Evolutionary conservation across 2,329 filamentous ascomycete genomes (phyloP), one percentile per base, ranked within the genome.

Genomic region (Camillea tinctor): DNA sequence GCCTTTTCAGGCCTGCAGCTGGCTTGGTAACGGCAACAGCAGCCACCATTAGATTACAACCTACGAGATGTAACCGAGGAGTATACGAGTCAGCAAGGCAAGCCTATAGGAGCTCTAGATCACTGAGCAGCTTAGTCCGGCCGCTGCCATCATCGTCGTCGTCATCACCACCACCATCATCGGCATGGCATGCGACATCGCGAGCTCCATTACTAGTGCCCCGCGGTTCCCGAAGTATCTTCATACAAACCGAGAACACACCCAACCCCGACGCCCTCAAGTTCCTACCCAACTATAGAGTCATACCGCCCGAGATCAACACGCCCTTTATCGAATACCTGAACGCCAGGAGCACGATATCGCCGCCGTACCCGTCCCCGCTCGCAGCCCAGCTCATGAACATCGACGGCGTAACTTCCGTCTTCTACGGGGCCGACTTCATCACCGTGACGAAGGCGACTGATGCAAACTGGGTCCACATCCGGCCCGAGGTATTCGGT

Each of bases 191-290:
- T 21, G 56, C 71, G 50, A 64, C 67, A 61, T 48, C 62, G 17
- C 54, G 59, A 7, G 24, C 51, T 7, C 21, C 9, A 6, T 53
- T 60, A 8, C 57, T 69, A 50, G 65, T 70, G 55, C 70, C 74
- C 26, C 71, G 71, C 57, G 78, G 78, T 54, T 74, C 74, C 61
- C 88, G 94, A 65, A 93, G 88, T 22, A 96, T 99, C 76, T 99
- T 98, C 81, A 99, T 99, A 72, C 95, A 99, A 79, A 98, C 94
- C 4, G 94, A 98, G 73, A 86, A 84, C 66, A 99, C 95, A 1
- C 95, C 95, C 23, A 99, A 99, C 77, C 83, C 88, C n/a, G 93
- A 98, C 79, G 93, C 93, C 36, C 84, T 98, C 71, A 99, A 99
- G 79, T 99, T 99, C 79, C 85, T 96, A 48, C 95, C 95, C 1